Conservation (phyloP, 2,329 filamentous ascomycete genomes). For the Microthyrium microscopicum region DNA sequence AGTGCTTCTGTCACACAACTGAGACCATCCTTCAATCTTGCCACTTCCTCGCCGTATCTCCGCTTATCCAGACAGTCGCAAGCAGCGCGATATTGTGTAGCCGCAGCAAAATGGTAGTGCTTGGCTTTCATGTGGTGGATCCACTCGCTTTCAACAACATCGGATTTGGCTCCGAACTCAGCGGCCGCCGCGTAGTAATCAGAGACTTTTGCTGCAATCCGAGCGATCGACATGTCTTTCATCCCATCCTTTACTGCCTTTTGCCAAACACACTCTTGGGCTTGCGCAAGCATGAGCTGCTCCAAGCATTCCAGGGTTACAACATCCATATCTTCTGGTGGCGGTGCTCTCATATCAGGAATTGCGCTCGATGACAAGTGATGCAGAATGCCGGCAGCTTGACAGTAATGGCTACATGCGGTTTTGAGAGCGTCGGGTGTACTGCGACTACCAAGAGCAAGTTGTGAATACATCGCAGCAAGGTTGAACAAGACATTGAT, state of each 20-base stretch:
- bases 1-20: slow-evolving; percentile 71
- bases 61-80: slow-evolving; percentile 84
- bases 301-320: slow-evolving; percentile 71
- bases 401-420: slow-evolving; percentile 79
- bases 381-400: slow-evolving; percentile 66
- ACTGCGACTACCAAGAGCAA: slow-evolving; percentile 65
- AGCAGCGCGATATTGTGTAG: slow-evolving; percentile 82
- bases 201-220: slow-evolving; percentile 76
- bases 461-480: slow-evolving; percentile 80
- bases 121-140: slow-evolving; percentile 97
- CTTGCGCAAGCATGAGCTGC: slow-evolving; percentile 75
- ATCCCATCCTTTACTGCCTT: slow-evolving; percentile 89
- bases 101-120: slow-evolving; percentile 91
- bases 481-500: slow-evolving; percentile 90
- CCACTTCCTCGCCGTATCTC: slow-evolving; percentile 90
- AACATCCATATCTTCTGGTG: slow-evolving; percentile 90
- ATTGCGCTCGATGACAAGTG: slow-evolving; percentile 64
- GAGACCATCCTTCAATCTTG: slow-evolving; percentile 66
- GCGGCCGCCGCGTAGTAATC: slow-evolving; percentile 76
- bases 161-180: slow-evolving; percentile 74
- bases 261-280: slow-evolving; percentile 95
- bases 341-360: slow-evolving; percentile 65
- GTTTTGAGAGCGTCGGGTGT: slow-evolving; percentile 71
- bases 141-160: slow-evolving; percentile 84
- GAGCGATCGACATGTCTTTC: slow-evolving; percentile 83